Evolutionary conservation across 2,329 filamentous ascomycete species (phyloP).

Genomic region (Microcyclospora tardicrescens): DNA sequence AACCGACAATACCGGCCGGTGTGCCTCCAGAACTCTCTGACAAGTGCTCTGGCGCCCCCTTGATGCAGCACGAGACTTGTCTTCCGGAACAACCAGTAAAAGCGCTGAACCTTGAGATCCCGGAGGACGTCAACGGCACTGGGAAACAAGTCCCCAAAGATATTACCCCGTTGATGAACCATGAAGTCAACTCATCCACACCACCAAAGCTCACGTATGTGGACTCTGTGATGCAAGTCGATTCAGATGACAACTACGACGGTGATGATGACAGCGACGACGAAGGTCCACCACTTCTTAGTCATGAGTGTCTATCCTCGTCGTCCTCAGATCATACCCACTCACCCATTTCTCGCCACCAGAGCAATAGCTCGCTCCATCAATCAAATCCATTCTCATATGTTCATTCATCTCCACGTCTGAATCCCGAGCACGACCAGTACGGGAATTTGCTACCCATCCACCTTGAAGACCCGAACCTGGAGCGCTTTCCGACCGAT

Average conservation of each 20-base stretch:
- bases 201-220: slow-evolving; percentile 7
- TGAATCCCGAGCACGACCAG: slow-evolving; percentile 14
- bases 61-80: slow-evolving; percentile 16
- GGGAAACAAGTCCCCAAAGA: neutral
- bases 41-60: neutral
- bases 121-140: too few species aligned
- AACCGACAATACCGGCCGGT: too few species aligned
- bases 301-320: slow-evolving; percentile 24
- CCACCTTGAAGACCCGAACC: slow-evolving; percentile 10
- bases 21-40: too few species aligned
- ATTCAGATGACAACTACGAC: slow-evolving; percentile 8
- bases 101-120: neutral
- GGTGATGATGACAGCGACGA: slow-evolving; percentile 15
- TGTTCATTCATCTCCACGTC: neutral
- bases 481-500: slow-evolving; percentile 23
- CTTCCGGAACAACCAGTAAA: too few species aligned
- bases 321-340: slow-evolving; percentile 13
- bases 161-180: slow-evolving; percentile 5
- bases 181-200: slow-evolving; percentile 2
- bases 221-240: slow-evolving; percentile 24
- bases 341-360: slow-evolving; percentile 21
- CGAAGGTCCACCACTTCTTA: slow-evolving; percentile 22
- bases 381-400: neutral
- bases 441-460: slow-evolving; percentile 4
- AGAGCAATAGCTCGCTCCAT: slow-evolving; percentile 3